Evolutionary conservation across 192 early-diverging fungal genomes (phyloP).

Genomic region (Dimargaris xerosporica): DNA sequence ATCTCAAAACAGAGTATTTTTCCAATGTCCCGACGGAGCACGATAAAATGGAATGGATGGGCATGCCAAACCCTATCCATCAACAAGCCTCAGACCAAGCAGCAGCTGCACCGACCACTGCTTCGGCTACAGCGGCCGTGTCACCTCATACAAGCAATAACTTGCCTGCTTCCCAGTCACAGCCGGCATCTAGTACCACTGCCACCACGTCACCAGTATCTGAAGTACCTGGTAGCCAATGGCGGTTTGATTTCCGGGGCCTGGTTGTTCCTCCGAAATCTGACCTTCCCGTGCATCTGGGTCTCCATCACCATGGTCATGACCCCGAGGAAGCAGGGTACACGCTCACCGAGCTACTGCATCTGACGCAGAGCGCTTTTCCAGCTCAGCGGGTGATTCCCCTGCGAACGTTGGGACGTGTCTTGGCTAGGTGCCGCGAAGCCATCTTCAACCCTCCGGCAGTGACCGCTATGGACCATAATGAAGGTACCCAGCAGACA

Average conservation of each 20-base stretch:
- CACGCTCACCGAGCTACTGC: slow-evolving; percentile 63
- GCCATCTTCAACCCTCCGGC: neutral
- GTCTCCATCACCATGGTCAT: slow-evolving; percentile 83
- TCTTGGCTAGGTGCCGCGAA: slow-evolving; percentile 17
- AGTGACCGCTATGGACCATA: neutral
- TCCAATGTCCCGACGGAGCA: slow-evolving; percentile 32
- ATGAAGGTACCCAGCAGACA: neutral
- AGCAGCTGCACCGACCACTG: neutral
- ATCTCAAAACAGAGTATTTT: slow-evolving; percentile 36
- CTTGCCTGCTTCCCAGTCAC: no score
- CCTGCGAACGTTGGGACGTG: slow-evolving; percentile 40
- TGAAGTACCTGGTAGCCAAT: slow-evolving; percentile 24
- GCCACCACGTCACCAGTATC: no score
- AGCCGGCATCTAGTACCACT: no score
- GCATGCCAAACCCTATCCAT: slow-evolving; percentile 11
- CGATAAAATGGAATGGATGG: slow-evolving; percentile 58
- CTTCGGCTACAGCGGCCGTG: slow-evolving; percentile 17
- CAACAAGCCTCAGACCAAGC: neutral
- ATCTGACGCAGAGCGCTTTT: slow-evolving; percentile 64
- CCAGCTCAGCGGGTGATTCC: slow-evolving; percentile 61
- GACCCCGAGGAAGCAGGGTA: slow-evolving; percentile 76
- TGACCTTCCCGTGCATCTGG: slow-evolving; percentile 41
- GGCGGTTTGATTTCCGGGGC: slow-evolving; percentile 73
- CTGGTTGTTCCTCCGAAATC: slow-evolving; percentile 36
- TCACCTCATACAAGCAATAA: no score